Evolutionary conservation across 192 early-diverging fungal species (phyloP), one percentile per base, ranked within the genome.

Genomic region (Dispira simplex): DNA sequence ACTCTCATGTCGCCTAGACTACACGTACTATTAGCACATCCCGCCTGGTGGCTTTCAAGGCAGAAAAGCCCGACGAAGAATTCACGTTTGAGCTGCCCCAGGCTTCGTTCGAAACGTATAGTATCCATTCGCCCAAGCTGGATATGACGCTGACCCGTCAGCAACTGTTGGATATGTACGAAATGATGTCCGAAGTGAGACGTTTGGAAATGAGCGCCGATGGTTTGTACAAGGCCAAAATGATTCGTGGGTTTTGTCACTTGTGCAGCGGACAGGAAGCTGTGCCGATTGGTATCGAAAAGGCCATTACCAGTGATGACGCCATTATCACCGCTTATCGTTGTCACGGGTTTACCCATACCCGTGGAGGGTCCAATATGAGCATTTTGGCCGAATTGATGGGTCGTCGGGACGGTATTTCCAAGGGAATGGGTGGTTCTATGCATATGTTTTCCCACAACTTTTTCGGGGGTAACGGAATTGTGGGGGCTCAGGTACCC

Each of bases 381-480:
- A 75, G 76, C 18, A 85, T 91, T 67, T 63, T 91, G 58, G 86
- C 82, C 47, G 89, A 91, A 69, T 77, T 91, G 75, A 84, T 87
- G 79, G 95, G 95, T 64, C 85, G 87, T 65, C 67, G 70, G 59
- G 84, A 76, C 56, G 95, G 95, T 71, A 85, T 87, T 71, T 93
- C 92, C 32, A 76, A 82, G 71, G 95, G 95, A 48, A 98, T 95
- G 83, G 95, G 93, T 67, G 95, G 95, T n/a, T 98, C 95, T 63
- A 98, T 98, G 95, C 95, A 98, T 83, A 92, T 98, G 91, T 98
- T 95, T 77, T 84, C 87, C 53, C 81, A 78, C 66, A 87, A 88
- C 71, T 98, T 98, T 72, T 98, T 88, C 78, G 95, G 95, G 66
- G 95, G 95, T 65, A 98, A 98, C 83, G 95, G 95, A 66, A 98